Evolutionary conservation across 352 stramenopile species (phyloP).

Genomic region (Pythium monospermum): DNA sequence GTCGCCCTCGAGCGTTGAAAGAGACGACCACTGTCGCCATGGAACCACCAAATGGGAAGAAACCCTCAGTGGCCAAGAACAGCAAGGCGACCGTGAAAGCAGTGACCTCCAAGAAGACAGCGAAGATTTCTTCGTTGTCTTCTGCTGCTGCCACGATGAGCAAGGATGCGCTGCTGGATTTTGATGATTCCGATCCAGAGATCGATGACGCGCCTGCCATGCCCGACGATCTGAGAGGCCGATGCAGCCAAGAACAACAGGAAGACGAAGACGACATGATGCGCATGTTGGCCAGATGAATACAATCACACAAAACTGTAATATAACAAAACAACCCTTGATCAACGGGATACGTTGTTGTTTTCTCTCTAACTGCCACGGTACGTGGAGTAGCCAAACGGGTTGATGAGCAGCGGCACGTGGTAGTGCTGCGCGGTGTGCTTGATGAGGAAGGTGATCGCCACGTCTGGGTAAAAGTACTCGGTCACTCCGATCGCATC

Average conservation of each 20-base stretch:
- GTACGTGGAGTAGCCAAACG: slow-evolving; percentile 89
- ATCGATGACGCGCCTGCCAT: slow-evolving; percentile 44
- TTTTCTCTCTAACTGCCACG: slow-evolving; percentile 57
- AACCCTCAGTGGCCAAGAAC: not conserved
- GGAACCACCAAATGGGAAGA: not conserved
- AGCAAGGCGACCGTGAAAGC: not conserved
- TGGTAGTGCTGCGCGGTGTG: slow-evolving; percentile 81
- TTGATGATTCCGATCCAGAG: slow-evolving; percentile 60
- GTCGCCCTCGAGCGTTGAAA: no score
- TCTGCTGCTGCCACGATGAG: no score
- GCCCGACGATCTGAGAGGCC: slow-evolving; percentile 38
- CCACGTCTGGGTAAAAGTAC: slow-evolving; percentile 86
- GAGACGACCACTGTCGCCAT: no score
- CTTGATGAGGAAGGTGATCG: slow-evolving; percentile 74
- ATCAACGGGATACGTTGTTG: not conserved
- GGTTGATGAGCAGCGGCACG: slow-evolving; percentile 86
- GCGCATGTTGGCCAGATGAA: slow-evolving; percentile 16
- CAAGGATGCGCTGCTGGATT: slow-evolving; percentile 31
- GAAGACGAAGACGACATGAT: slow-evolving; percentile 20
- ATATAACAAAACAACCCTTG: not conserved
- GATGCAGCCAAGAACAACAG: slow-evolving; percentile 10
- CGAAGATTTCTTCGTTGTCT: slow-evolving; percentile 11
- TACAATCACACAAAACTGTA: slow-evolving; percentile 10
- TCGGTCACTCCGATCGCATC: slow-evolving; percentile 46
- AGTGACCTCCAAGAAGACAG: slow-evolving; percentile 1